Conservation (phyloP, 768 basidiomycete genomes). For the Cyclocybe aegerita region DNA sequence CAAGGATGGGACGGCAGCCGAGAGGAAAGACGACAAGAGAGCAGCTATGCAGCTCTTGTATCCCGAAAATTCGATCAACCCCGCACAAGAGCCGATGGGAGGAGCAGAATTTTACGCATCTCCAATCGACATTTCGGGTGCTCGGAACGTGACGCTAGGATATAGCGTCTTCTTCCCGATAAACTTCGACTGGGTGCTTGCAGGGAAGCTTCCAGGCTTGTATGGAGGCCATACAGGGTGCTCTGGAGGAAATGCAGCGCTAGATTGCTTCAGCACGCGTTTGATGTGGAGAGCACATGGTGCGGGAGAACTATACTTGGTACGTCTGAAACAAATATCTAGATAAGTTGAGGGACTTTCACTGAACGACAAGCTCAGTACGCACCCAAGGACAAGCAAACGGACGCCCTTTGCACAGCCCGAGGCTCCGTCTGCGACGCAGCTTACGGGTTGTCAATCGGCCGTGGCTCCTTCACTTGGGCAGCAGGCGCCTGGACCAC, state of each 20-base stretch:
- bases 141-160: constrained; percentile 52
- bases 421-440: constrained; percentile 62
- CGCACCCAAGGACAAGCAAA: constrained; percentile 72
- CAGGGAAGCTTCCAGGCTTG: constrained; percentile 83
- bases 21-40: constrained; percentile 19
- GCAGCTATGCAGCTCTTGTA: constrained; percentile 64
- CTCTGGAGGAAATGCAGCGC: constrained; percentile 73
- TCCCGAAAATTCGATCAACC: constrained; percentile 70
- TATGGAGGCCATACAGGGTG: constrained; percentile 69
- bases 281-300: constrained; percentile 80
- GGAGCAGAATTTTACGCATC: constrained; percentile 69
- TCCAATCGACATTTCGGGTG: constrained; percentile 42
- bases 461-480: constrained; percentile 70
- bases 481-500: constrained; percentile 67
- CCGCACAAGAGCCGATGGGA: constrained; percentile 58
- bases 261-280: constrained; percentile 78
- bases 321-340: constrained; percentile 29
- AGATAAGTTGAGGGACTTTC: background rate
- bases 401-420: constrained; percentile 53
- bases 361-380: constrained; percentile 44
- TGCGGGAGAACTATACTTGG: constrained; percentile 74
- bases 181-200: constrained; percentile 76
- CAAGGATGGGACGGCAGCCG: too few species aligned
- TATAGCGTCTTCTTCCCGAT: constrained; percentile 80
- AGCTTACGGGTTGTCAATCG: constrained; percentile 72